Base-by-base conservation (phyloP, 768 basidiomycete genomes). In the Lentinula sp. region DNA sequence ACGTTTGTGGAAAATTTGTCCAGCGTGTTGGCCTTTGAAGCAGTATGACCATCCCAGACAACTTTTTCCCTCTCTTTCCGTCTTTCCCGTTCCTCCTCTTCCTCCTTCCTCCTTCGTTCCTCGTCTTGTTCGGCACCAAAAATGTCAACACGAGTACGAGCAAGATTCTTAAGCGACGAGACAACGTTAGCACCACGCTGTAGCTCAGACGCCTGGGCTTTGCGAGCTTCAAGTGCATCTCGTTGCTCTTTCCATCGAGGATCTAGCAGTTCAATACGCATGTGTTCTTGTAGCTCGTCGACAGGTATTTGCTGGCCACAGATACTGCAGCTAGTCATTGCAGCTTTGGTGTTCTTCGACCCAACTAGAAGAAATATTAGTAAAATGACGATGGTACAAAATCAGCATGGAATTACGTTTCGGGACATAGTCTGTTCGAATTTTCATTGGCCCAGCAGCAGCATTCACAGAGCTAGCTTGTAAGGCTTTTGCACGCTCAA, bases 11-110 rank as follows among this genome's bases (percentile, higher is more conserved):
- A 95, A 79, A 89, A 99, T 70, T 93, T 93, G 81, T 95, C 91
- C 69, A 95, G 79, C 0, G 94, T 97, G 66, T 85, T 86, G 53
- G 89, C 89, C 76, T 95, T 98, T 48, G 93, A 91, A 48, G 93
- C 91, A 1, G 95, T 95, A 73, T 98, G 95, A 67, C 97, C 97
- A 74, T 98, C 97, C 97, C 97, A 99, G 53, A 98, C 92, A 66
- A 93, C 91, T 71, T 91, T 95, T 75, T 98, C 97, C 71, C 87
- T 85, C 72, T 96, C 95, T 71, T 86, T 90, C 65, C 93, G 81
- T 68, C 83, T 84, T 63, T 87, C 85, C 59, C 85, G 80, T 68
- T 94, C 91, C 63, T 90, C 89, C 55, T 93, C 93, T 64, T 97
- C 95, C 67, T 95, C 90, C 51, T 80, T 82, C 74, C 87, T 90